phyloP scores from a whole-genome alignment of 768 basidiomycete genomes.

The Grammothele lineata region DNA sequence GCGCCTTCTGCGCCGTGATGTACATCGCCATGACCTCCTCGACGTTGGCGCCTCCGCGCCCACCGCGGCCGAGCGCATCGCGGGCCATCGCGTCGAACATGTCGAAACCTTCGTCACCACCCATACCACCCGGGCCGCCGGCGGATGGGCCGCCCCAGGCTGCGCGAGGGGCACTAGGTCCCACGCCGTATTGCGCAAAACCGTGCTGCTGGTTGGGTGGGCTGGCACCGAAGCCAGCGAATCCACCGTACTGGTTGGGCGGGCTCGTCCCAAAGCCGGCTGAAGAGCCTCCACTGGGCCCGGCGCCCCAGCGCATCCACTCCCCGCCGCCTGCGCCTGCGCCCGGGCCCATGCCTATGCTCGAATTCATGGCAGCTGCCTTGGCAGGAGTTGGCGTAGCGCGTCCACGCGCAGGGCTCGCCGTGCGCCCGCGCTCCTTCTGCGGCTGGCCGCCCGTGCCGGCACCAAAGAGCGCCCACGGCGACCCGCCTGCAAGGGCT shows the following conservation, averaged over 20 bases:
- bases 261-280: too few relatives aligned
- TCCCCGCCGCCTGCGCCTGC: not conserved
- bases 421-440: slow-evolving; percentile 4
- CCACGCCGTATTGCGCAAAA: too few relatives aligned
- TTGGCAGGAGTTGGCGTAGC: slow-evolving; percentile 4
- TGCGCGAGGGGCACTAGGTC: too few relatives aligned
- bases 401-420: slow-evolving; percentile 11
- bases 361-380: not conserved
- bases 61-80: slow-evolving; percentile 3
- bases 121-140: not conserved
- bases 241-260: too few relatives aligned
- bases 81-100: too few relatives aligned
- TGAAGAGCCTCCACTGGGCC: too few relatives aligned
- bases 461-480: slow-evolving; percentile 8
- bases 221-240: too few relatives aligned
- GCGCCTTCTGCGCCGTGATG: slow-evolving; percentile 13
- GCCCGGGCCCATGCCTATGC: not conserved
- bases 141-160: not conserved
- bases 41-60: not conserved
- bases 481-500: slow-evolving; percentile 9
- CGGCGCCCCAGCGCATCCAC: not conserved
- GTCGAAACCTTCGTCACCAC: not conserved
- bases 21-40: slow-evolving; percentile 15
- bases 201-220: too few relatives aligned
- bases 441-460: slow-evolving; percentile 1